Percentiles rank a stretch among this genome's conserved stretches.
Conservation (phyloP, 306 rosid genomes). For the Casuarina equisetifolia region DNA sequence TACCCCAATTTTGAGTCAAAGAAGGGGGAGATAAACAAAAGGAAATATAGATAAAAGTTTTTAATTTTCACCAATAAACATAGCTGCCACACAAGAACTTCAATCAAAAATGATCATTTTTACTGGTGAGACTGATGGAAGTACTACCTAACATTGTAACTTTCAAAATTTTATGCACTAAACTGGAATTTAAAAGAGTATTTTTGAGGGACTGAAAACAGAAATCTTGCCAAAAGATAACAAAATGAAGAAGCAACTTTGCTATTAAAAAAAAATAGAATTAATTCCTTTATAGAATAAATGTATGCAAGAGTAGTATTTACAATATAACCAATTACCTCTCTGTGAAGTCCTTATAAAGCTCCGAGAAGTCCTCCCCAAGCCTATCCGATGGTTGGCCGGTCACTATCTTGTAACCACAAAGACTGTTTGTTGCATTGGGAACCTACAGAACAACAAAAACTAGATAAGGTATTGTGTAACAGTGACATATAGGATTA, state of each 20-base stretch:
- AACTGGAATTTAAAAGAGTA: neutral
- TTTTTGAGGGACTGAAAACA: neutral
- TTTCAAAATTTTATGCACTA: neutral
- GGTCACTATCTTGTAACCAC: conserved; percentile 95
- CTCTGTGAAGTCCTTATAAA: conserved; percentile 72
- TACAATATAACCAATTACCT: conserved; percentile 48
- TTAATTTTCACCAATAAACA: too few relatives aligned
- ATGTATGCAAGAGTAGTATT: conserved; percentile 12
- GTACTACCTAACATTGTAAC: neutral
- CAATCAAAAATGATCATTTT: too few relatives aligned
- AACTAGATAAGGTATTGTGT: conserved; percentile 16
- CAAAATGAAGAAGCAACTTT: neutral
- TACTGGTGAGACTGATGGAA: neutral
- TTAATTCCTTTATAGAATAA: neutral
- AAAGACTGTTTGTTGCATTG: conserved; percentile 95
- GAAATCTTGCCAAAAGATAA: neutral
- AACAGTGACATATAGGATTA: conserved; percentile 12
- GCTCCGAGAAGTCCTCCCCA: conserved; percentile 93
- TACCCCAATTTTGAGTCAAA: neutral
- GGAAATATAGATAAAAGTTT: too few relatives aligned
- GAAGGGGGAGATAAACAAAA: neutral
- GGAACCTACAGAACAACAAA: conserved; percentile 66
- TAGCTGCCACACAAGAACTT: neutral
- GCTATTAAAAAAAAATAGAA: too few relatives aligned
- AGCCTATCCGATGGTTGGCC: conserved; percentile 99